Evolutionary conservation across 306 rosid genomes (phyloP).

Genomic region (Cotoneaster glaucophyllus): DNA sequence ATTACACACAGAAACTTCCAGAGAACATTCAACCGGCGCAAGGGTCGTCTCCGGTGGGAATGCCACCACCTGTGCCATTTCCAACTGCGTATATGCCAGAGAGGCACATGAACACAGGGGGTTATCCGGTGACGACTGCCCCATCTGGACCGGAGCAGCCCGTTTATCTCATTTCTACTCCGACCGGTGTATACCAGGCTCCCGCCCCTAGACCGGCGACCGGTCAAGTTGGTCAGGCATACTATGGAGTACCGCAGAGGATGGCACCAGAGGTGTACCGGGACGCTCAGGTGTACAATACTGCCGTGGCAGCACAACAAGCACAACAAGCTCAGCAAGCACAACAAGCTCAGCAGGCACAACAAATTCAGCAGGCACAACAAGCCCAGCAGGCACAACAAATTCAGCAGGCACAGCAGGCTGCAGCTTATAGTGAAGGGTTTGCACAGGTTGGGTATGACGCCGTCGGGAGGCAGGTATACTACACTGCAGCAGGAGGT

Average conservation of each 20-base stretch:
- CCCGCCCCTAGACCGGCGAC: constrained; percentile 30
- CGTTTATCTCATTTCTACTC: constrained; percentile 56
- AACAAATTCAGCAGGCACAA: background rate
- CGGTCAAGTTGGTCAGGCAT: constrained; percentile 47
- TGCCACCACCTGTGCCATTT: constrained; percentile 25
- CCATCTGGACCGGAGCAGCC: constrained; percentile 43
- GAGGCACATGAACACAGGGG: constrained; percentile 37
- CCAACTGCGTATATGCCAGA: constrained; percentile 40
- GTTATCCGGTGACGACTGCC: constrained; percentile 28
- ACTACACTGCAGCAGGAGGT: constrained; percentile 32
- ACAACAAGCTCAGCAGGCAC: background rate
- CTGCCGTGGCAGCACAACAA: constrained; percentile 25
- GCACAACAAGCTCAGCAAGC: constrained; percentile 13
- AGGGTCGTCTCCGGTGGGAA: constrained; percentile 22
- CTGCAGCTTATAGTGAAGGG: constrained; percentile 30
- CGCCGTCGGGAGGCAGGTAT: constrained; percentile 41
- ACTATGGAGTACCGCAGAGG: constrained; percentile 44
- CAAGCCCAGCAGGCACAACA: background rate
- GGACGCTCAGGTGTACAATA: constrained; percentile 31
- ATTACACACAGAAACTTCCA: constrained; percentile 32
- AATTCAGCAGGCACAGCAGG: background rate
- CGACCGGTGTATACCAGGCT: constrained; percentile 56
- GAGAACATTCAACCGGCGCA: constrained; percentile 33
- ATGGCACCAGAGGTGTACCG: constrained; percentile 31
- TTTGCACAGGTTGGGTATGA: constrained; percentile 46